phyloP scores from a whole-genome alignment of 768 basidiomycete genomes.

The Chalciporus chontae region DNA sequence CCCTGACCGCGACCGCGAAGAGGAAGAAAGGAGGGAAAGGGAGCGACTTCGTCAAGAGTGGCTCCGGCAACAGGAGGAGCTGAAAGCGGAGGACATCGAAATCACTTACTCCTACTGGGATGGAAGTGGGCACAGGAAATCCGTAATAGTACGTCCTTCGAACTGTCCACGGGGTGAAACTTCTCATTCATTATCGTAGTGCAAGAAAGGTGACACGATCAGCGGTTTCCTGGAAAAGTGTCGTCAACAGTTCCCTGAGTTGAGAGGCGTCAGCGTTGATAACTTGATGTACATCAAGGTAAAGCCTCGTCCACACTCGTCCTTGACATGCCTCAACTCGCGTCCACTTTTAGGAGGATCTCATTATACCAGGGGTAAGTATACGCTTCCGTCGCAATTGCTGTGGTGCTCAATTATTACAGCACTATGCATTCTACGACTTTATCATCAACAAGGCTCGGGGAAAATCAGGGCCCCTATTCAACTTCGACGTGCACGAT shows the following conservation, averaged over 20 bases:
- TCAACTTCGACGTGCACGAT: constrained; percentile 99
- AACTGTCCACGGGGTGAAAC: background rate
- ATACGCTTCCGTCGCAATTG: background rate
- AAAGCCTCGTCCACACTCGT: constrained; percentile 14
- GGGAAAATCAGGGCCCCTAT: constrained; percentile 95
- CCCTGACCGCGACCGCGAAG: constrained; percentile 96
- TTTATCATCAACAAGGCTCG: constrained; percentile 98
- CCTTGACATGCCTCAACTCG: constrained; percentile 4
- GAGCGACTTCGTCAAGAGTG: constrained; percentile 89
- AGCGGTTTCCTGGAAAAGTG: constrained; percentile 89
- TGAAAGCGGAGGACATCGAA: constrained; percentile 77
- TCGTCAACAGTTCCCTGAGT: constrained; percentile 87
- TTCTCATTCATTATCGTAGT: constrained; percentile 45
- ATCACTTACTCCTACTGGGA: constrained; percentile 98
- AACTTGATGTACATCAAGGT: constrained; percentile 99
- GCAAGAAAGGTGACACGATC: constrained; percentile 94
- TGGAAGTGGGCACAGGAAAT: constrained; percentile 94
- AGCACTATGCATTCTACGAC: constrained; percentile 98
- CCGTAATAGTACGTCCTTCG: constrained; percentile 64
- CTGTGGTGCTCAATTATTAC: constrained; percentile 2
- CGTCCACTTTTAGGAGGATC: constrained; percentile 63
- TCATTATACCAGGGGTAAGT: constrained; percentile 93
- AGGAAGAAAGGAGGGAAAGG: constrained; percentile 82
- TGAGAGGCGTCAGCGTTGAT: constrained; percentile 86
- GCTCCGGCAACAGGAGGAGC: constrained; percentile 68